Conservation (phyloP, 2,329 filamentous ascomycete species). For the Endothia cerciana region DNA sequence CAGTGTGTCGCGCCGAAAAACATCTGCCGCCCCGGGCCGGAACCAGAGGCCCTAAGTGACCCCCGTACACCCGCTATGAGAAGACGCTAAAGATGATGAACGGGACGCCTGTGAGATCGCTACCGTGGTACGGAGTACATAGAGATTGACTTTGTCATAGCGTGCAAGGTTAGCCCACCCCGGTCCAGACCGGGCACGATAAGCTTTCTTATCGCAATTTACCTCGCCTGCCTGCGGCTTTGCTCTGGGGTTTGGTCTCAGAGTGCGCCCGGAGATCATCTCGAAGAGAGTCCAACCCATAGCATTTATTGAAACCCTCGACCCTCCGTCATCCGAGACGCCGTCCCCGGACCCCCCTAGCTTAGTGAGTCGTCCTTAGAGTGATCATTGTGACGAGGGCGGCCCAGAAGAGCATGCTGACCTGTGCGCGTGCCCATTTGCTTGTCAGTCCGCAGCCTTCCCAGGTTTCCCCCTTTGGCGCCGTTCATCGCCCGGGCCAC, state of each 20-base stretch:
- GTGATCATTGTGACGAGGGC: not conserved
- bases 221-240: slow-evolving; percentile 9
- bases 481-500: slow-evolving; percentile 10
- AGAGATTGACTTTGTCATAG: not conserved
- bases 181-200: slow-evolving; percentile 1
- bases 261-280: not conserved
- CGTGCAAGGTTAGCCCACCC: not conserved
- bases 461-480: slow-evolving; percentile 1
- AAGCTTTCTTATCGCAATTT: slow-evolving; percentile 15
- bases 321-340: not conserved
- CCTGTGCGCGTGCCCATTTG: slow-evolving; percentile 9
- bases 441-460: slow-evolving; percentile 15
- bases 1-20: not conserved
- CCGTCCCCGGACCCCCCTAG: not conserved
- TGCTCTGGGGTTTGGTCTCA: slow-evolving; percentile 1
- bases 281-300: not conserved
- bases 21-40: not conserved
- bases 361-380: slow-evolving; percentile 1
- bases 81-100: not conserved
- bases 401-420: slow-evolving; percentile 10
- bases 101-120: not conserved
- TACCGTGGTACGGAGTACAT: not conserved
- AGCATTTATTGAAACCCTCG: not conserved
- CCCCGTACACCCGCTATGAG: not conserved
- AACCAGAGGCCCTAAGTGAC: not conserved